phyloP scores from a whole-genome alignment of 345 rosid species.

The Sisymbrium irio region DNA sequence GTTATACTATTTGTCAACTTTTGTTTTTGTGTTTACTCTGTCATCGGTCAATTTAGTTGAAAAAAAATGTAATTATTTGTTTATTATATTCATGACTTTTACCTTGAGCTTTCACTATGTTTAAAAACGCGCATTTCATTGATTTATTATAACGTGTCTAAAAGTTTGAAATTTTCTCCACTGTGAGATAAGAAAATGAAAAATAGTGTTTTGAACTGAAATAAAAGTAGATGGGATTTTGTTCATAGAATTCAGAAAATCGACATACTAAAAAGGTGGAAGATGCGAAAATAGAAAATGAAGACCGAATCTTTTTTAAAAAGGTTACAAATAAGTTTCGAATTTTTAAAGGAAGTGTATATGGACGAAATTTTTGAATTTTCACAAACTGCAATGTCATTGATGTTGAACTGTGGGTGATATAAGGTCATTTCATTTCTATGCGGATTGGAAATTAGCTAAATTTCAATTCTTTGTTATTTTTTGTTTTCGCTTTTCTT shows the following conservation, averaged over 20 bases:
- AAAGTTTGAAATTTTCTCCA: not conserved
- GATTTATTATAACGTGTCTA: not conserved
- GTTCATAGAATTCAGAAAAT: not conserved
- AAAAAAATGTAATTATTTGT: not conserved
- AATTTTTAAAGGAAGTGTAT: not conserved
- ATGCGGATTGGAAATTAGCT: not conserved
- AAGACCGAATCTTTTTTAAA: no score
- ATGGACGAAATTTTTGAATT: not conserved
- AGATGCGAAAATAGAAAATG: not conserved
- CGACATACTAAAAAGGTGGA: not conserved
- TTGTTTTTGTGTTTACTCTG: not conserved
- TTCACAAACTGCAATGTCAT: conserved; percentile 5
- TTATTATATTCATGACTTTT: not conserved
- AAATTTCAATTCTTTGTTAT: not conserved
- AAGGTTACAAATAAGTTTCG: not conserved
- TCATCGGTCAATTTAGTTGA: conserved; percentile 21
- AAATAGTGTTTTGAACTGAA: no score
- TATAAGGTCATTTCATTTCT: not conserved
- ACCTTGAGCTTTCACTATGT: not conserved
- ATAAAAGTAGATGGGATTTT: not conserved
- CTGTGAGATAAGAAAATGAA: not conserved
- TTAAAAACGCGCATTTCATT: not conserved
- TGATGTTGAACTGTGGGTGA: conserved; percentile 8
- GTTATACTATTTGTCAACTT: conserved; percentile 10
- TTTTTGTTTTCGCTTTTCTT: not conserved